phyloP scores from a whole-genome alignment of 805 yeast genomes.

The Candida takata region DNA sequence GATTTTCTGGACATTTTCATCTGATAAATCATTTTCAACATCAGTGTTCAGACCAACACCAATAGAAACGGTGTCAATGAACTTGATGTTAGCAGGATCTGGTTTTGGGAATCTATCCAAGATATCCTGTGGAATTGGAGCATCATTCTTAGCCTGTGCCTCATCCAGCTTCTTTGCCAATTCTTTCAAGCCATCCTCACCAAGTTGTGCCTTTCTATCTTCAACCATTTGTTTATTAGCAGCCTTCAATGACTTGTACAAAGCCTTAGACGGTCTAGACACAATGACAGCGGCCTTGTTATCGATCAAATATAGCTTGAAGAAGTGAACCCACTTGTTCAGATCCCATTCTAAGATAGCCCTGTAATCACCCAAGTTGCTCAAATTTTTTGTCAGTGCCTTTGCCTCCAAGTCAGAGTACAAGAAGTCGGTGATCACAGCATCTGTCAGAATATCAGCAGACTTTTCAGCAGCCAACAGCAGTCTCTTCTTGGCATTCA shows the following conservation, averaged over 20 bases:
- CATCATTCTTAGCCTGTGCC: constrained; percentile 65
- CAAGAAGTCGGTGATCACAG: constrained; percentile 71
- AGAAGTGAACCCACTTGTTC: constrained; percentile 59
- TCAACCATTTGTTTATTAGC: constrained; percentile 43
- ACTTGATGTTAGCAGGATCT: constrained; percentile 65
- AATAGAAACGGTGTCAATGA: constrained; percentile 63
- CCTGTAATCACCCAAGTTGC: constrained; percentile 49
- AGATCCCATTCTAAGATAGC: constrained; percentile 50
- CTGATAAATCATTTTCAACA: constrained; percentile 25
- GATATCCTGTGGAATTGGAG: constrained; percentile 67
- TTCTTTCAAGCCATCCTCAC: constrained; percentile 50
- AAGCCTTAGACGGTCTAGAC: constrained; percentile 60
- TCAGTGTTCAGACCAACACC: constrained; percentile 45
- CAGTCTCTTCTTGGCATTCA: constrained; percentile 55
- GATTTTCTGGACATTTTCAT: constrained; percentile 23
- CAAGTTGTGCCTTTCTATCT: constrained; percentile 45
- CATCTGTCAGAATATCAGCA: constrained; percentile 51
- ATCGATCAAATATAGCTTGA: constrained; percentile 46
- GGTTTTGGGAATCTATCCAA: constrained; percentile 60
- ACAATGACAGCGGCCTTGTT: constrained; percentile 60
- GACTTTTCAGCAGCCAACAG: constrained; percentile 57
- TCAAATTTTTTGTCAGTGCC: constrained; percentile 48
- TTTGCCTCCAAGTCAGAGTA: constrained; percentile 65
- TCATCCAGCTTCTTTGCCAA: constrained; percentile 43
- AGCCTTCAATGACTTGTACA: constrained; percentile 46